Percentiles rank a stretch among this genome's conserved stretches.
Evolutionary conservation across 371 early-diverging fungal species (phyloP).

Genomic region (Apophysomyces ossiformis): DNA sequence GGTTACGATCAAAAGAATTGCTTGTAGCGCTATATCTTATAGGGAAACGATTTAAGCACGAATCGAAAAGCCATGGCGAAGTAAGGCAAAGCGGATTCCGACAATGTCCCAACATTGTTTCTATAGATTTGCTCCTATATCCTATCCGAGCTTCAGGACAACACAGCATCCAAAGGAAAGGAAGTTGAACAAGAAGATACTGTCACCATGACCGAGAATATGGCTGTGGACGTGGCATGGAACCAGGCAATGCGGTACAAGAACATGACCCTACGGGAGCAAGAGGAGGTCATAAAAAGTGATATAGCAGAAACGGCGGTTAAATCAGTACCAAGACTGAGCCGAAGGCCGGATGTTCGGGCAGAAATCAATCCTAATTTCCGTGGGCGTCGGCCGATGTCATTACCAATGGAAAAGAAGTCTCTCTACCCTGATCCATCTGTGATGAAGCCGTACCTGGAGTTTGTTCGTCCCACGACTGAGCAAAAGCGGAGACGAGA

Average conservation of each 20-base stretch:
- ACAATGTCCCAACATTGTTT: background rate
- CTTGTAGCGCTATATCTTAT: slow-evolving; percentile 35
- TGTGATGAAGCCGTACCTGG: background rate
- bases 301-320: background rate
- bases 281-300: slow-evolving; percentile 32
- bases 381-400: slow-evolving; percentile 15
- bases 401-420: background rate
- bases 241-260: slow-evolving; percentile 35
- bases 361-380: slow-evolving; percentile 20
- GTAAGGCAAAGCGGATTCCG: slow-evolving; percentile 2
- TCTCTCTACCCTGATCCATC: background rate
- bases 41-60: slow-evolving; percentile 32
- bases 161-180: slow-evolving; percentile 11
- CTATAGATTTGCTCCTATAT: slow-evolving; percentile 28
- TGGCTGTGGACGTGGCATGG: slow-evolving; percentile 34
- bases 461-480: background rate
- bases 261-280: slow-evolving; percentile 43
- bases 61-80: slow-evolving; percentile 20
- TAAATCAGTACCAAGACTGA: background rate
- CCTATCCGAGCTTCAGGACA: slow-evolving; percentile 12
- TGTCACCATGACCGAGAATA: background rate
- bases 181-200: slow-evolving; percentile 4
- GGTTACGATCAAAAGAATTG: slow-evolving; percentile 33
- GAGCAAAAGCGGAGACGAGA: slow-evolving; percentile 7
- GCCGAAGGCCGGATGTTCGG: background rate